phyloP scores from a whole-genome alignment of 139 green algal genomes.

The Haematococcus sp. region DNA sequence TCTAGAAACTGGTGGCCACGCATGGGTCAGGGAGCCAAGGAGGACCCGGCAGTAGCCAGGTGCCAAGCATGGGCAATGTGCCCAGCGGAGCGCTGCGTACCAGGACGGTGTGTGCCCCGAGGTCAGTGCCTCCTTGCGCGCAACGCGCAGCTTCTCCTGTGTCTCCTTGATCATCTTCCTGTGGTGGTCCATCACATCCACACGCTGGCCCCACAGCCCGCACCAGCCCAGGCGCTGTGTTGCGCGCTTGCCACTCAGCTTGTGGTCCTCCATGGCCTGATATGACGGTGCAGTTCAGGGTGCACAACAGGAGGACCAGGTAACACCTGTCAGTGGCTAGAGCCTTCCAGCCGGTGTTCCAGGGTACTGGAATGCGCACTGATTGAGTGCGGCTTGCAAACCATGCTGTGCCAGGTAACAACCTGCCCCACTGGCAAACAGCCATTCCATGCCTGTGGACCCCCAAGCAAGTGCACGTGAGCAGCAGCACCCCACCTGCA shows the following conservation, averaged over 20 bases:
- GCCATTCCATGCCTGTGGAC: too few relatives aligned
- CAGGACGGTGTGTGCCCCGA: slow-evolving; percentile 37
- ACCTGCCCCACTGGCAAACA: too few relatives aligned
- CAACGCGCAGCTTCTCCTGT: slow-evolving; percentile 29
- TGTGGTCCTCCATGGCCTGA: neutral
- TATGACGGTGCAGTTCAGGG: neutral
- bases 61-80: too few relatives aligned
- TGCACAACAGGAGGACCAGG: neutral
- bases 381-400: too few relatives aligned
- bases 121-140: slow-evolving; percentile 24
- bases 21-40: too few relatives aligned
- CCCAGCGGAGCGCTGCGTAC: slow-evolving; percentile 4
- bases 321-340: neutral
- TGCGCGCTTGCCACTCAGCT: neutral
- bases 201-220: neutral
- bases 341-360: too few relatives aligned
- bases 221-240: neutral
- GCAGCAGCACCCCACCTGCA: slow-evolving; percentile 7
- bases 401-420: too few relatives aligned
- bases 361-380: too few relatives aligned
- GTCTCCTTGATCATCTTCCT: slow-evolving; percentile 24
- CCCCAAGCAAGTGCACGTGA: too few relatives aligned
- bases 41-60: too few relatives aligned
- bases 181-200: slow-evolving; percentile 14
- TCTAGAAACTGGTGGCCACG: too few relatives aligned